Evolutionary conservation across 768 basidiomycete species (phyloP).

Genomic region (Leccinum sublutescens): DNA sequence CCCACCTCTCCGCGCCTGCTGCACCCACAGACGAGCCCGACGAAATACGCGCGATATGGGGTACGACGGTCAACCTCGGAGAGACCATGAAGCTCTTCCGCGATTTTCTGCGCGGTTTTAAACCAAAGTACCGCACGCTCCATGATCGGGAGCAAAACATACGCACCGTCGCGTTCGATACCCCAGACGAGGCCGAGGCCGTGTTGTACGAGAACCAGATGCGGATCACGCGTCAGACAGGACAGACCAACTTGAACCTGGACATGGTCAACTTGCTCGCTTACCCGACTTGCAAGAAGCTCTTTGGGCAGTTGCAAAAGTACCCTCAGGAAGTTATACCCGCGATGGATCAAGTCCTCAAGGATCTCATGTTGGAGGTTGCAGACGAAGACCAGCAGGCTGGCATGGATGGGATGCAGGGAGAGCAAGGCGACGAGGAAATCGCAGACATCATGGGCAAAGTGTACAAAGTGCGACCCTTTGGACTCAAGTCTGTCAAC

Average conservation of each 20-base stretch:
- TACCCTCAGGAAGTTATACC: constrained; percentile 98
- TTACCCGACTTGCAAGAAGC: constrained; percentile 80
- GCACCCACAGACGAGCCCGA: constrained; percentile 71
- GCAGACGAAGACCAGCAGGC: constrained; percentile 78
- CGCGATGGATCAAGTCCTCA: constrained; percentile 94
- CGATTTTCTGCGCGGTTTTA: constrained; percentile 89
- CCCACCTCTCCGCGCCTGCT: constrained; percentile 58
- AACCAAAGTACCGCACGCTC: constrained; percentile 79
- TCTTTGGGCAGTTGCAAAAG: constrained; percentile 80
- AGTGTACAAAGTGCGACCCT: constrained; percentile 93
- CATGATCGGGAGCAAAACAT: constrained; percentile 66
- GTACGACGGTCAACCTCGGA: constrained; percentile 89
- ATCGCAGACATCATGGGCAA: constrained; percentile 83
- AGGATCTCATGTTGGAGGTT: constrained; percentile 87
- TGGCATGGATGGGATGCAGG: constrained; percentile 73
- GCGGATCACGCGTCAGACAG: constrained; percentile 83
- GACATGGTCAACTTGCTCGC: constrained; percentile 84
- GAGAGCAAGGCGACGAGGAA: constrained; percentile 75
- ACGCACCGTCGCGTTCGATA: constrained; percentile 46
- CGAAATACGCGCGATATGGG: constrained; percentile 94
- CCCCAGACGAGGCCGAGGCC: constrained; percentile 67
- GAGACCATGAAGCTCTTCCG: constrained; percentile 91
- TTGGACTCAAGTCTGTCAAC: constrained; percentile 78
- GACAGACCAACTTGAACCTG: constrained; percentile 91
- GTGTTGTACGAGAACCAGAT: constrained; percentile 79